A percentile compares a stretch with the other conserved stretches of the same genome.
These are phyloP conservation scores for Tulasnella sp. DNA, from an alignment of 768 basidiomycete species.

Conservation along the genomic window DNA sequence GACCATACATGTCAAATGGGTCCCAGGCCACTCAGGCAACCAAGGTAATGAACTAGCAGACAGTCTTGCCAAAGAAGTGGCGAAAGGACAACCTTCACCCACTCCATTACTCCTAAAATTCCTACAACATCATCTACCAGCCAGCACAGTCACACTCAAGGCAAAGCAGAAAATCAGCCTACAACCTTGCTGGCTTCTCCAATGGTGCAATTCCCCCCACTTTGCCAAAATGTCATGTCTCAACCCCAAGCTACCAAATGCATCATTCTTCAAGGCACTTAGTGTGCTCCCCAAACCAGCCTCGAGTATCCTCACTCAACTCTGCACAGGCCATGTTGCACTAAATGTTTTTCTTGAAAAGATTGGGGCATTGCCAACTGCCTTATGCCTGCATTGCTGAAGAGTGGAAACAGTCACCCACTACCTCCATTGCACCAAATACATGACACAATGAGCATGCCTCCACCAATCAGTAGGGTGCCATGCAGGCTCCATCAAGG, in stretches of 20 bases:
- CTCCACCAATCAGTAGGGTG: neutral
- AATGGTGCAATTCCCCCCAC: neutral
- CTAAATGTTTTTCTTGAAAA: conserved; percentile 16
- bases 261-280: neutral
- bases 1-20: conserved; percentile 2
- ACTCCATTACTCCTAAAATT: neutral
- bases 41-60: conserved; percentile 17
- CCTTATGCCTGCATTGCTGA: neutral
- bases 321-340: conserved; percentile 16
- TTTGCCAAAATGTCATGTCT: neutral
- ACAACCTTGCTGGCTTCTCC: neutral
- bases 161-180: neutral
- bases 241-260: neutral
- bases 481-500: neutral
- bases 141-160: neutral
- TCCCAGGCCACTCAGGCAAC: conserved; percentile 10
- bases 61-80: neutral
- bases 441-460: neutral
- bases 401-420: neutral
- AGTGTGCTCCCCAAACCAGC: conserved; percentile 8
- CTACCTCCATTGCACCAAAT: neutral
- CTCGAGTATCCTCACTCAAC: conserved; percentile 16
- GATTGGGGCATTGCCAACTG: neutral
- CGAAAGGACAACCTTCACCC: neutral
- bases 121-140: neutral